A percentile compares a stretch with the other conserved stretches of the same genome.
Conservation (phyloP, 202 grass and related monocot species). For the Zoysia matrella region DNA sequence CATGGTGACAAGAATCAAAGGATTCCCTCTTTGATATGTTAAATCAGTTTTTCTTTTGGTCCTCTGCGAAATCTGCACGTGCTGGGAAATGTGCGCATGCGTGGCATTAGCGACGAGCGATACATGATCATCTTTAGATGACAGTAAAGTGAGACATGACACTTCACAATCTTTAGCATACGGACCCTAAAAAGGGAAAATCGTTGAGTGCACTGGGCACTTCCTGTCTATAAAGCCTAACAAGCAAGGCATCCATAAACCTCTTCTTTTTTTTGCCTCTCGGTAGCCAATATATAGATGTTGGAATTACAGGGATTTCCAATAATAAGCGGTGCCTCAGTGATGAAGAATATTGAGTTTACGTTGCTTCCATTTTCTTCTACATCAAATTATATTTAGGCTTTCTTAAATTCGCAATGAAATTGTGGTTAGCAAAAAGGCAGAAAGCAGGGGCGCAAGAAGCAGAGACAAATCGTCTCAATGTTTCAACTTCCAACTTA, state of each 20-base stretch:
- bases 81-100: not conserved
- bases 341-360: constrained; percentile 12
- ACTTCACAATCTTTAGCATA: constrained; percentile 34
- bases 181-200: no score
- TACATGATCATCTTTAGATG: constrained; percentile 30
- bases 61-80: constrained; percentile 3
- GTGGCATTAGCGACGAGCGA: not conserved
- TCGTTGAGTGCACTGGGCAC: no score
- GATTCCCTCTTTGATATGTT: constrained; percentile 2
- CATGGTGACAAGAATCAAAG: constrained; percentile 13
- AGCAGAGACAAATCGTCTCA: constrained; percentile 40
- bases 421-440: constrained; percentile 36
- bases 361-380: constrained; percentile 2
- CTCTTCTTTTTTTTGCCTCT: not conserved
- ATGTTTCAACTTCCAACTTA: constrained; percentile 59
- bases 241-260: no score
- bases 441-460: constrained; percentile 21
- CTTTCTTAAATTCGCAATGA: not conserved
- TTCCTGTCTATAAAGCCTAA: no score
- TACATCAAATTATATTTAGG: not conserved
- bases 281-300: not conserved
- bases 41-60: constrained; percentile 1
- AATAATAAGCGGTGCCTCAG: not conserved
- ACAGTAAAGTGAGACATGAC: constrained; percentile 32
- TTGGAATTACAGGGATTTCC: not conserved